Percentiles rank a stretch among this genome's conserved stretches.
Evolutionary conservation across 768 basidiomycete species (phyloP).

Genomic region (Sarcodon aspratus): DNA sequence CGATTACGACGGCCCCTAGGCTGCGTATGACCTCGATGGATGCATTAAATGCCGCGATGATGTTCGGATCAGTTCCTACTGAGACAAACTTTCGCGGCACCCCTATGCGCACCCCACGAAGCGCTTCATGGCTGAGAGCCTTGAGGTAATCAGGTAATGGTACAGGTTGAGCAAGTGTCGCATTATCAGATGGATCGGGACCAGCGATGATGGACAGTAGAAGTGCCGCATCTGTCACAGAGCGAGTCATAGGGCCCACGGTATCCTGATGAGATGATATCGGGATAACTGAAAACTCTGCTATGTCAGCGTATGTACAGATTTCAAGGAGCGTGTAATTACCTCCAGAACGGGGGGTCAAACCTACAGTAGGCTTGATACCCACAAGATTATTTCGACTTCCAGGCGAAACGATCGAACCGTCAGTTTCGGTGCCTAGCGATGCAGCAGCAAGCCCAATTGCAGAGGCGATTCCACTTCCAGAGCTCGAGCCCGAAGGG

Average conservation of each 20-base stretch:
- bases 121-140: conserved; percentile 35
- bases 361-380: conserved; percentile 25
- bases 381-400: conserved; percentile 29
- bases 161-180: conserved; percentile 31
- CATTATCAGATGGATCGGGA: conserved; percentile 28
- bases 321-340: neutral
- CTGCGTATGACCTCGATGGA: conserved; percentile 23
- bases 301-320: neutral
- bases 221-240: conserved; percentile 21
- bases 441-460: conserved; percentile 31
- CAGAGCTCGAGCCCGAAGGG: conserved; percentile 29
- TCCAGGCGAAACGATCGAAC: conserved; percentile 35
- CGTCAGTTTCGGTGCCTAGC: conserved; percentile 37
- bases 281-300: conserved; percentile 25
- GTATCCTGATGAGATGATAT: conserved; percentile 28
- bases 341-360: conserved; percentile 25
- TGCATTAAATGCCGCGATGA: conserved; percentile 25
- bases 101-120: conserved; percentile 34
- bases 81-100: conserved; percentile 26
- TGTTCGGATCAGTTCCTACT: conserved; percentile 7
- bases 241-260: conserved; percentile 24
- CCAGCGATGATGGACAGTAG: conserved; percentile 28
- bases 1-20: conserved; percentile 40
- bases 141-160: conserved; percentile 43
- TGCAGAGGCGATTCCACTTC: conserved; percentile 27